Percentiles rank a stretch among this genome's conserved stretches.
These are phyloP conservation scores for Trichosanthes cucumerina DNA, from an alignment of 306 rosid genomes.

Conservation along the genomic window DNA sequence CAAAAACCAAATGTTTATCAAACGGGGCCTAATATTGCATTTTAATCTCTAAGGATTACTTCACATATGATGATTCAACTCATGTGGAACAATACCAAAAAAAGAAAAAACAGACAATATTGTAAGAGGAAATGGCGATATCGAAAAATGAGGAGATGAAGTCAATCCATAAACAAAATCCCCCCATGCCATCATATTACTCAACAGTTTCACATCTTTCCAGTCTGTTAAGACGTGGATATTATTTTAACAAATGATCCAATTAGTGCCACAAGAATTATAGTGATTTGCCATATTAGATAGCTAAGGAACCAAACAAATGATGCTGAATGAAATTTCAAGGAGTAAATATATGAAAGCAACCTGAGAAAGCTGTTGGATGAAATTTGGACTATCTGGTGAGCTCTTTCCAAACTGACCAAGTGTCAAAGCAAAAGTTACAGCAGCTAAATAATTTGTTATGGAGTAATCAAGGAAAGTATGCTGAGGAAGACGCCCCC, in stretches of 20 bases:
- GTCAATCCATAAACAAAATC: neutral
- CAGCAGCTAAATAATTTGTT: slow-evolving; percentile 73
- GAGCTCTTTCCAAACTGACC: slow-evolving; percentile 67
- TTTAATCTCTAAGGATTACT: neutral
- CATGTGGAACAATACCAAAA: too few relatives aligned
- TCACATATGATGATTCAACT: too few relatives aligned
- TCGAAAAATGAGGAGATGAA: neutral
- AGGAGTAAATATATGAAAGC: neutral
- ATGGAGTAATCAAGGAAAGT: slow-evolving; percentile 80
- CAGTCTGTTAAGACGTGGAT: neutral
- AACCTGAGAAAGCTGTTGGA: slow-evolving; percentile 66
- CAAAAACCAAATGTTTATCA: too few relatives aligned
- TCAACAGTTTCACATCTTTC: neutral
- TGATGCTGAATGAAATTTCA: neutral
- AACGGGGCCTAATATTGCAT: neutral
- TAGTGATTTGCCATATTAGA: neutral
- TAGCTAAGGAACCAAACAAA: neutral
- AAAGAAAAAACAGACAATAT: neutral
- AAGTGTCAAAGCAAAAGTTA: slow-evolving; percentile 64
- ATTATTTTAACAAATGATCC: neutral
- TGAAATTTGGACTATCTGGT: slow-evolving; percentile 35
- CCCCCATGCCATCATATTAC: neutral
- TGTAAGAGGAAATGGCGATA: neutral
- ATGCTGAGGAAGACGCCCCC: slow-evolving; percentile 95
- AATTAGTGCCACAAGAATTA: neutral